These are phyloP conservation scores for Diaporthe citrichinensis DNA, from an alignment of 2,329 filamentous ascomycete species.

Conservation along the genomic window DNA sequence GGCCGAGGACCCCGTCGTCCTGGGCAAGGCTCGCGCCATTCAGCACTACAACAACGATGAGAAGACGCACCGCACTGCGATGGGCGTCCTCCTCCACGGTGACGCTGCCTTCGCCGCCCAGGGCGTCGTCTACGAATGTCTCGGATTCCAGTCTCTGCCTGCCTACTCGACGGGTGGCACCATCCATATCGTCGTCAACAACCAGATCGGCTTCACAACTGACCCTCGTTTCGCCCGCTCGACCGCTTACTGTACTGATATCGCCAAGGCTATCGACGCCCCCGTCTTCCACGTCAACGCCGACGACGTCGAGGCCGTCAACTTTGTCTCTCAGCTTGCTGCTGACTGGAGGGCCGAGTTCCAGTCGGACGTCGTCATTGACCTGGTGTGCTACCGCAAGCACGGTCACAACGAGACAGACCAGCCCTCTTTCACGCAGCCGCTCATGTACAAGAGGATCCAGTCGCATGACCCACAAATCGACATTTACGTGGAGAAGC, in stretches of 20 bases:
- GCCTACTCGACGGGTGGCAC: constrained; percentile 98
- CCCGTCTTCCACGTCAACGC: constrained; percentile 99
- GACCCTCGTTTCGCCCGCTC: constrained; percentile 97
- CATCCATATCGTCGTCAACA: constrained; percentile 97
- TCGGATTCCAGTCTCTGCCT: constrained; percentile 96
- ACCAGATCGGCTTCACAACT: constrained; percentile 99
- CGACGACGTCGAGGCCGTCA: constrained; percentile 97
- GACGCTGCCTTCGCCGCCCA: constrained; percentile 97
- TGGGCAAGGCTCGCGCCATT: constrained; percentile 97
- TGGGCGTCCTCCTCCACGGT: constrained; percentile 96
- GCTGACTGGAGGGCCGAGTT: constrained; percentile 99
- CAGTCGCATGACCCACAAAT: constrained; percentile 86
- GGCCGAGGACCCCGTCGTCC: constrained; percentile 96
- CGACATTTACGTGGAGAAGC: constrained; percentile 91
- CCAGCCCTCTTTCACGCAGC: constrained; percentile 99
- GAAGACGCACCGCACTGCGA: constrained; percentile 87
- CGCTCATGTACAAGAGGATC: constrained; percentile 99
- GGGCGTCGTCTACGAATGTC: constrained; percentile 97
- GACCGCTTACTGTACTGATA: constrained; percentile 98
- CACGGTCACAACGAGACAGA: constrained; percentile 99
- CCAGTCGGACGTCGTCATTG: constrained; percentile 97
- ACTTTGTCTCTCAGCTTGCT: constrained; percentile 97
- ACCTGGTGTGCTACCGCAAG: constrained; percentile 99
- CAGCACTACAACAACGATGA: constrained; percentile 99
- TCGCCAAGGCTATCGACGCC: constrained; percentile 98